Percentiles rank a stretch among this genome's conserved stretches.
These are phyloP conservation scores for Phenoliferia sp. DNA, from an alignment of 1,284 basidiomycete genomes.

Conservation along the genomic window DNA sequence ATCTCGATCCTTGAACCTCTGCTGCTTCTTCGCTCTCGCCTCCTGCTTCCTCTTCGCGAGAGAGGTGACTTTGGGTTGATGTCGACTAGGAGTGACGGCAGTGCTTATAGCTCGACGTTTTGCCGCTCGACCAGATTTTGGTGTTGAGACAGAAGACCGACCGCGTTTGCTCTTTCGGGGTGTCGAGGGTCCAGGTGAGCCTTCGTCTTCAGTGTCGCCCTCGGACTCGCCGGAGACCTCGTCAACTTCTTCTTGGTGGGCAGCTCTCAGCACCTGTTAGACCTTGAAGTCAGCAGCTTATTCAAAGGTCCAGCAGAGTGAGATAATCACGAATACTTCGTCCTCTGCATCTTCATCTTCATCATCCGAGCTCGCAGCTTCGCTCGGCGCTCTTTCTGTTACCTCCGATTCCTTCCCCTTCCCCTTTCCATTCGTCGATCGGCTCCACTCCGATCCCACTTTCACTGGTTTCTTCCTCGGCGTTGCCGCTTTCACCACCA, in stretches of 20 bases:
- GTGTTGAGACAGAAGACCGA: too few relatives aligned
- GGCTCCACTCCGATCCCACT: neutral
- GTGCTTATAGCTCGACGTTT: neutral
- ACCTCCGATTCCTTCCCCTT: conserved; percentile 1
- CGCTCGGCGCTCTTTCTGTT: conserved; percentile 6
- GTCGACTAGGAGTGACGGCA: neutral
- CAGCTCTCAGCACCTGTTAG: neutral
- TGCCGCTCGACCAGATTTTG: neutral
- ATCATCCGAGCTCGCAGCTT: conserved; percentile 11
- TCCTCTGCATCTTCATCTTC: neutral
- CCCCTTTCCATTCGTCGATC: neutral
- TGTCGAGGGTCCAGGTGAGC: neutral
- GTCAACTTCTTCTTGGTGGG: neutral
- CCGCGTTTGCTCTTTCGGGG: neutral
- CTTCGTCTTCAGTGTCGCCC: neutral
- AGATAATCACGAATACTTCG: neutral
- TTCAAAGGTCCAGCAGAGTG: neutral
- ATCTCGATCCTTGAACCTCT: neutral
- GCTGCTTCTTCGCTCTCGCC: neutral
- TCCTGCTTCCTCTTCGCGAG: neutral
- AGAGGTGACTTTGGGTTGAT: neutral
- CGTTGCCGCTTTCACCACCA: conserved; percentile 1
- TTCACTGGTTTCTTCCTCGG: conserved; percentile 2
- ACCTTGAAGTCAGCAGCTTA: neutral
- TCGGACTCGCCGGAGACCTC: neutral